These are phyloP conservation scores for Hydnomerulius pinastri DNA, from an alignment of 768 basidiomycete genomes.

Conservation along the genomic window DNA sequence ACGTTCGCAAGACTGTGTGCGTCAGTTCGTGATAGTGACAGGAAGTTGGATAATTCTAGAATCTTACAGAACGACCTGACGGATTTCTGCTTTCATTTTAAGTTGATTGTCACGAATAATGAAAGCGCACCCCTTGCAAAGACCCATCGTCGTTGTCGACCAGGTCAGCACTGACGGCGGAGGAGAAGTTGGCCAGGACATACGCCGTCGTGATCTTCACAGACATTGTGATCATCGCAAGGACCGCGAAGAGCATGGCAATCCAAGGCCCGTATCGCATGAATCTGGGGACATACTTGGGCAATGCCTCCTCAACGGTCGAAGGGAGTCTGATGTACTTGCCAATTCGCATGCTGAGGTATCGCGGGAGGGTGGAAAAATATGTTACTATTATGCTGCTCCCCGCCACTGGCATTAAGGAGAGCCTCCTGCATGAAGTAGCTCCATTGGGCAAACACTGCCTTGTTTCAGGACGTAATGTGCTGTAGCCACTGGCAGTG, in stretches of 20 bases:
- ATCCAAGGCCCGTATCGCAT: conserved; percentile 4
- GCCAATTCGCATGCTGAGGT: background rate
- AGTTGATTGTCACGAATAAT: background rate
- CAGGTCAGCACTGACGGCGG: background rate
- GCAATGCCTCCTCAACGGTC: background rate
- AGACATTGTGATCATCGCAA: background rate
- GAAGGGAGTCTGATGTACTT: background rate
- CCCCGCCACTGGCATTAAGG: background rate
- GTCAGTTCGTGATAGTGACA: background rate
- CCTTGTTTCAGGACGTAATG: too few species aligned
- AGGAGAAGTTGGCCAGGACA: background rate
- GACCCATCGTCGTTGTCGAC: background rate
- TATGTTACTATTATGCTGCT: background rate
- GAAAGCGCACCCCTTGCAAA: background rate
- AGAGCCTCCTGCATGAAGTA: too few species aligned
- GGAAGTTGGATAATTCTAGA: background rate
- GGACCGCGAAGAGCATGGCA: background rate
- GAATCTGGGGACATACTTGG: background rate
- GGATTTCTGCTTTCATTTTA: too few species aligned
- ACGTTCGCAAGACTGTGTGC: conserved; percentile 2
- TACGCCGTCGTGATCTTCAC: background rate
- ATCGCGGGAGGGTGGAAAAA: too few species aligned
- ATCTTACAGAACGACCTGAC: conserved; percentile 4
- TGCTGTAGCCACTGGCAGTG: too few species aligned
- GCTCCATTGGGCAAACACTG: too few species aligned